Evolutionary conservation across 163 green algal species (phyloP), one percentile per base, ranked within the genome.

Genomic region (Scenedesmus sp.): DNA sequence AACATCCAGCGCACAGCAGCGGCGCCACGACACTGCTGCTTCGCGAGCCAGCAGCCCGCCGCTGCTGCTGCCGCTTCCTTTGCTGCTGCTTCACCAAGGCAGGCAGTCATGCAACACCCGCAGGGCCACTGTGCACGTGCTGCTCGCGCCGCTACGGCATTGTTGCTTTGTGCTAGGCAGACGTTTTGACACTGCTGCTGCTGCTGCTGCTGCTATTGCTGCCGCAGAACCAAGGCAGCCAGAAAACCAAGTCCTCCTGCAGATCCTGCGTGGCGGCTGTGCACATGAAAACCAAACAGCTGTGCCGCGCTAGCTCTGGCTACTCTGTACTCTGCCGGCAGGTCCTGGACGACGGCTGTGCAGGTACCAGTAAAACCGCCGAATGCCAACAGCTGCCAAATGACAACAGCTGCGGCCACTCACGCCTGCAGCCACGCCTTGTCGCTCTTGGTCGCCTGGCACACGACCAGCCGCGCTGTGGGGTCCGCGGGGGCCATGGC

Each of bases 361-460:
- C 34, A 46, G 34, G 34, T 46, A 46, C 34, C 34, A 46, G 34
- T 46, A 46, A 46, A 46, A 46, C 34, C 34, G 34, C 34, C 34
- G 34, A 46, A 46, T 46, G 34, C 34, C 34, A 46, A 46, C 16
- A 12, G 62, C 62, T 70, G 62, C 10, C 10, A 70, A 16, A 15
- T 15, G 16, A 70, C 66, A 76, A 18, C 66, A 26, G 66, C 18
- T 76, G 66, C 16, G 3, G n/a, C n/a, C 74, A 83, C 74, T 83
- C 74, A 83, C 74, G 79, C n/a, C 46, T 56, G 16, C 46, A 85
- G 79, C 79, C 79, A 85, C 3, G 79, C 79, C 79, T 85, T 85
- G 79, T 85, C 79, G 10, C 20, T 23, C 46, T 57, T 56, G 10
- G 79, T 85, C 2, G 46, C 79, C 79, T 85, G 79, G 12, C 79